Evolutionary conservation across 495 filamentous ascomycete species (phyloP).

Genomic region (Aspergillus sclerotiicarbonarius): DNA sequence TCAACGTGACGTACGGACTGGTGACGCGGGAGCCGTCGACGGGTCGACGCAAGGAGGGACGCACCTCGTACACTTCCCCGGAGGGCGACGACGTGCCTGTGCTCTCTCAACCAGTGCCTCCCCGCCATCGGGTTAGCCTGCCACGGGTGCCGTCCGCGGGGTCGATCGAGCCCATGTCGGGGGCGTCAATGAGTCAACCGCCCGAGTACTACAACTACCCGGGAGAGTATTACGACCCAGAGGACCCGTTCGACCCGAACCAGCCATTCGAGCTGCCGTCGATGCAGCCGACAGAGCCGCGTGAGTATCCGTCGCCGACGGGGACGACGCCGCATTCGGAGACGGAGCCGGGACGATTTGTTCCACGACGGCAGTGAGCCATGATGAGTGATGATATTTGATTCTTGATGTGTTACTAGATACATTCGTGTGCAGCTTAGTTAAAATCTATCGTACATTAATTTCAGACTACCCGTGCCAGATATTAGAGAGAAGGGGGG

Average conservation of each 20-base stretch:
- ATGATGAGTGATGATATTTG: not conserved
- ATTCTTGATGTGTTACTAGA: not conserved
- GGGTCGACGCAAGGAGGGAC: constrained; percentile 40
- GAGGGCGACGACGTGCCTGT: constrained; percentile 17
- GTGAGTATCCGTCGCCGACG: constrained; percentile 10
- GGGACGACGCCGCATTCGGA: not conserved
- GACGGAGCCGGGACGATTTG: not conserved
- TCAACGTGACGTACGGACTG: constrained; percentile 24
- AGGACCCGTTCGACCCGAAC: constrained; percentile 12
- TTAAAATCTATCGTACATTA: not conserved
- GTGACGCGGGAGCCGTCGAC: constrained; percentile 40
- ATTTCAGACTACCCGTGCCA: no score
- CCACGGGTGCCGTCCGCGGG: not conserved
- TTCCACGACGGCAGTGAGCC: not conserved
- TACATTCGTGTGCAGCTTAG: not conserved
- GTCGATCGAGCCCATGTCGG: not conserved
- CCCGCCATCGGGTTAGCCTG: not conserved
- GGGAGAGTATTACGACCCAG: constrained; percentile 14
- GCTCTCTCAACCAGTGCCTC: constrained; percentile 17
- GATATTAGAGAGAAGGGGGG: not conserved
- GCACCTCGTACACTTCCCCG: constrained; percentile 13
- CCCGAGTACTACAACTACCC: constrained; percentile 16
- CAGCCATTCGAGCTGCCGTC: constrained; percentile 18
- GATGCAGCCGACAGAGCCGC: not conserved
- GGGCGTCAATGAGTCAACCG: not conserved